These are phyloP conservation scores for Talaromyces sp. DNA, from an alignment of 2,329 filamentous ascomycete genomes.

Conservation along the genomic window DNA sequence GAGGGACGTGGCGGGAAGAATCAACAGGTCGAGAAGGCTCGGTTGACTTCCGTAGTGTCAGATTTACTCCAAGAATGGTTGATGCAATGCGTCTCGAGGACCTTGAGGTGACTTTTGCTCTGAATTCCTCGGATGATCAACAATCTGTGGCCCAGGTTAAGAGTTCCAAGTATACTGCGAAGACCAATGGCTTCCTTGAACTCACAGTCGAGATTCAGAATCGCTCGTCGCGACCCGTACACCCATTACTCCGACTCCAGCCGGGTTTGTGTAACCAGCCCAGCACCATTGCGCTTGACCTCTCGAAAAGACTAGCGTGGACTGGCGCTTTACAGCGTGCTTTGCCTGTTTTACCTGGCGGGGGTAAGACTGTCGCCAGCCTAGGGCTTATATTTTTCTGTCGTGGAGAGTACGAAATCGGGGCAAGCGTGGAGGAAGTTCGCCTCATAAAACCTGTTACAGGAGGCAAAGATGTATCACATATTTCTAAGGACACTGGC, in stretches of 20 bases:
- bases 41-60: slow-evolving; percentile 73
- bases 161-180: slow-evolving; percentile 46
- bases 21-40: slow-evolving; percentile 60
- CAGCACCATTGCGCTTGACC: slow-evolving; percentile 69
- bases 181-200: slow-evolving; percentile 63
- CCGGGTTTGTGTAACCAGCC: slow-evolving; percentile 73
- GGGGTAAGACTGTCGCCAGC: slow-evolving; percentile 57
- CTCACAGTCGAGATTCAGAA: slow-evolving; percentile 72
- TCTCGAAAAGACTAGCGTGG: slow-evolving; percentile 78
- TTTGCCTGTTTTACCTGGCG: slow-evolving; percentile 61
- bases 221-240: slow-evolving; percentile 63
- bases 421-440: slow-evolving; percentile 77
- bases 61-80: slow-evolving; percentile 73
- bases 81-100: slow-evolving; percentile 80
- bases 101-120: slow-evolving; percentile 59
- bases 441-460: slow-evolving; percentile 43
- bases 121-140: slow-evolving; percentile 25
- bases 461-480: slow-evolving; percentile 6
- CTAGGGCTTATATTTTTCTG: slow-evolving; percentile 73
- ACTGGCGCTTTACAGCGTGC: slow-evolving; percentile 78
- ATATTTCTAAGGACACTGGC: slow-evolving; percentile 19
- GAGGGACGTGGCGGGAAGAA: slow-evolving; percentile 67
- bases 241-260: slow-evolving; percentile 70
- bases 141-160: slow-evolving; percentile 39
- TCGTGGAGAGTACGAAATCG: slow-evolving; percentile 77